A percentile compares a stretch with the other conserved stretches of the same genome.
phyloP scores from a whole-genome alignment of 306 rosid genomes.

The Cercis canadensis region DNA sequence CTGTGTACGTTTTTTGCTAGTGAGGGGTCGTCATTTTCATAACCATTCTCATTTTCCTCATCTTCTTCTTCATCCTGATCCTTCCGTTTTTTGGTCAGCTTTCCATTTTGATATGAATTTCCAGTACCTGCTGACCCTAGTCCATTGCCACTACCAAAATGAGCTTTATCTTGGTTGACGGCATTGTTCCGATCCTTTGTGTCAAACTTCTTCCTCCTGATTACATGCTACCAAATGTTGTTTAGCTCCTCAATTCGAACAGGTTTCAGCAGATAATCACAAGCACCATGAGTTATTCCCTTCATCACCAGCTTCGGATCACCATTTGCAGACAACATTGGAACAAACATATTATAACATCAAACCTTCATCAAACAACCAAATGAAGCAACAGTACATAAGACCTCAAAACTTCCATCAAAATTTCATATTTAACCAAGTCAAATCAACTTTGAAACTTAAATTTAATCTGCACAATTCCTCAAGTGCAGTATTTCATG shows the following conservation, averaged over 20 bases:
- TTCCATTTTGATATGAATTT: slow-evolving; percentile 67
- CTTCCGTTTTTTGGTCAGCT: slow-evolving; percentile 71
- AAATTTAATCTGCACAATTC: background rate
- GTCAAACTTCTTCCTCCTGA: slow-evolving; percentile 83
- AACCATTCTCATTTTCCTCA: slow-evolving; percentile 68
- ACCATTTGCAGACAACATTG: slow-evolving; percentile 92
- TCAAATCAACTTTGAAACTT: background rate
- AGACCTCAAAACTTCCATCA: background rate
- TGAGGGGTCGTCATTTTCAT: slow-evolving; percentile 75
- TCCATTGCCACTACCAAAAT: slow-evolving; percentile 46
- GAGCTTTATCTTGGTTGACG: slow-evolving; percentile 53
- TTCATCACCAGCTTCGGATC: slow-evolving; percentile 92
- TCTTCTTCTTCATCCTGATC: slow-evolving; percentile 80
- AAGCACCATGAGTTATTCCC: slow-evolving; percentile 97
- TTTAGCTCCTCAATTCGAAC: slow-evolving; percentile 92
- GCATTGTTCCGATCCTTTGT: slow-evolving; percentile 62
- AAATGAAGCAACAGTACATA: slow-evolving; percentile 10
- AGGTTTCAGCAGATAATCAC: slow-evolving; percentile 95
- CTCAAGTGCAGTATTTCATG: too few relatives aligned
- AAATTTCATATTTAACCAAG: slow-evolving; percentile 9
- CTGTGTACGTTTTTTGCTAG: too few relatives aligned
- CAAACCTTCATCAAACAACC: slow-evolving; percentile 4
- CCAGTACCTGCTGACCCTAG: slow-evolving; percentile 41
- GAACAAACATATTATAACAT: slow-evolving; percentile 24
- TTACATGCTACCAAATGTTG: slow-evolving; percentile 98